Evolutionary conservation across 1,284 basidiomycete genomes (phyloP), one percentile per base, ranked within the genome.

Genomic region (Cryptococcus sp.): DNA sequence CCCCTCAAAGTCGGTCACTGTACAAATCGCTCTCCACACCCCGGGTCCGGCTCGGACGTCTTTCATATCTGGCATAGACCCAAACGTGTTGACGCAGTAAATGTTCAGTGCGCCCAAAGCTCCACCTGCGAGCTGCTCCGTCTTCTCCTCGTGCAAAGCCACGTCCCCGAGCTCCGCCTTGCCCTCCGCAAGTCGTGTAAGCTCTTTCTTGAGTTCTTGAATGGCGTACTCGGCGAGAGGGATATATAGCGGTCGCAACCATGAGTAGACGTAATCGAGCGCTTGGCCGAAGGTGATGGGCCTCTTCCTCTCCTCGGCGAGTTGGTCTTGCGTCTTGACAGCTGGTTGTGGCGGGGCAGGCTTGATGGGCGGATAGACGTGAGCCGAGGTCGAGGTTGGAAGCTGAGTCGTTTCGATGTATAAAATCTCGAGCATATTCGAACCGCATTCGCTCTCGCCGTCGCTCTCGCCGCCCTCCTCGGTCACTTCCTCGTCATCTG

Each of bases 141-240:
- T 45, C 49, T 23, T 9, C 16, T 48, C 14, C 18, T 31, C 45
- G 35, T 9, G 38, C 49, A 22, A 39, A 31, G 28, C n/a, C 12
- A 35, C 25, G 28, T 31, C 14, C 28, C 28, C 7, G 28, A 6
- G 38, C 10, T 12, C 12, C 38, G 7, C 9, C 19, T 19, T 39
- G 38, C 23, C 38, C 7, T 12, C 11, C 22, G 12, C 19, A 21
- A 39, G 16, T 19, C 19, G 7, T 9, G 7, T 25, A 7, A n/a
- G 18, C 7, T 36, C 11, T n/a, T 18, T 19, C 19, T 46, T 31
- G 37, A 62, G 51, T 16, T 46, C 21, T 6, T 48, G 40, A 16
- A 63, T 37, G 0, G 54, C 55, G 32, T 47, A 63, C 18, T 59
- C 38, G 7, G 51, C 47, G 36, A 65, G 42, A 0, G 62, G 62